Base-by-base conservation (phyloP, 768 basidiomycete genomes). In the Filobasidium wieringae region DNA sequence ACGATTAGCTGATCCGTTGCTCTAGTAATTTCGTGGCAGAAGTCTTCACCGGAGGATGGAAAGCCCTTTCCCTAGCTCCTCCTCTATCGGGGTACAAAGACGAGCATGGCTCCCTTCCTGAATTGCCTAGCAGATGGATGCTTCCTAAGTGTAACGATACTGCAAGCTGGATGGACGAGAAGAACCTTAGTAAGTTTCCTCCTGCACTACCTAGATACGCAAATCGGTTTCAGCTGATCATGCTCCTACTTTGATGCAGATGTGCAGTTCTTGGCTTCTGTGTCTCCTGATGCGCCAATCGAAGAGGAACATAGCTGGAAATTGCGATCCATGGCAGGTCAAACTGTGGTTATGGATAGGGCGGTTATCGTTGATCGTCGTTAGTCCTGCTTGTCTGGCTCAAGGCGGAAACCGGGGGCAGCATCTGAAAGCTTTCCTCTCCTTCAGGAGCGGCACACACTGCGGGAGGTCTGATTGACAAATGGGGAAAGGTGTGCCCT, bases 341-440 rank as follows among this genome's bases (percentile, higher is more conserved):
- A 69, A 26, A 63, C 64, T 1, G 39, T 68, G 4, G 49, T 70
- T n/a, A 53, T 70, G 17, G 71, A 72, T 31, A 60, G 63, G n/a
- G 64, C 63, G 1, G 69, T 70, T 17, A 67, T 72, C 27, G 58
- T 72, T 12, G 71, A 72, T 57, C 62, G 71, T 53, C 65, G 71
- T 69, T 41, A 58, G 66, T 61, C 11, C 26, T 22, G n/a, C n/a
- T n/a, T n/a, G n/a, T n/a, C n/a, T n/a, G n/a, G n/a, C n/a, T n/a
- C n/a, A n/a, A n/a, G n/a, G n/a, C n/a, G n/a, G n/a, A n/a, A n/a
- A n/a, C n/a, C n/a, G n/a, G n/a, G n/a, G n/a, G n/a, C n/a, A n/a
- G n/a, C n/a, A n/a, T n/a, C n/a, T n/a, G n/a, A n/a, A 50, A 24
- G 9, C 22, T 14, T 29, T 24, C 5, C 30, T 29, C 12, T 14